Base-by-base conservation (phyloP, 805 yeast species). In the Wickerhamomyces mucosus region DNA sequence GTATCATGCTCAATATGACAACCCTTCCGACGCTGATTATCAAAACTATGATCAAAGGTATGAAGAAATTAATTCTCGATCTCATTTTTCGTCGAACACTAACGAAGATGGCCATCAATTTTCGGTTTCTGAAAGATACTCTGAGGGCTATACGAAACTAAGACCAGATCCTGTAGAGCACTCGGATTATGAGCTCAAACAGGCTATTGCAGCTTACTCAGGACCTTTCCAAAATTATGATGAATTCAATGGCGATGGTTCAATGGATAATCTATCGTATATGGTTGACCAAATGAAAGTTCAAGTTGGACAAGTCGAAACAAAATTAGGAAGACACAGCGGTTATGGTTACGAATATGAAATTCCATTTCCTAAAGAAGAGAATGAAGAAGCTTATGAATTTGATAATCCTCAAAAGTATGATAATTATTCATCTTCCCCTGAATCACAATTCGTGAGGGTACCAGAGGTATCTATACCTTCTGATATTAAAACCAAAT, bases 241-340 rank as follows among this genome's bases (percentile, higher is more conserved):
- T 7, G 23, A 33, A 18, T 21, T 29, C 17, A 25, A 10, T 28
- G 34, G 21, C 21, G 33, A 14, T 5, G n/a, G 18, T 10, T n/a
- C 25, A 6, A 12, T 11, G 16, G 20, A 23, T 4, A 58, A 51
- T 22, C 32, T 64, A 28, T 46, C 46, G 5, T 45, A 50, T 12
- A 55, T 60, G 59, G 59, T 60, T 16, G 62, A 59, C 29, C 43
- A 56, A n/a, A 32, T 48, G 34, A 31, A 48, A 12, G 41, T 59
- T 1, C 47, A 47, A 27, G 51, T 50, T 16, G 38, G 41, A 21
- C 30, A 45, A 7, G 50, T 46, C 11, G 48, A 41, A 29, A 32
- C 24, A 9, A 47, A 44, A 18, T 14, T 50, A 7, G 47, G 42
- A 10, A 12, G 23, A 6, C 31, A 34, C 27, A 28, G 35, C 8